A percentile compares a stretch with the other conserved stretches of the same genome.
These are phyloP conservation scores for Alternaria novae-zelandiae DNA, from an alignment of 2,329 filamentous ascomycete genomes.

Conservation along the genomic window DNA sequence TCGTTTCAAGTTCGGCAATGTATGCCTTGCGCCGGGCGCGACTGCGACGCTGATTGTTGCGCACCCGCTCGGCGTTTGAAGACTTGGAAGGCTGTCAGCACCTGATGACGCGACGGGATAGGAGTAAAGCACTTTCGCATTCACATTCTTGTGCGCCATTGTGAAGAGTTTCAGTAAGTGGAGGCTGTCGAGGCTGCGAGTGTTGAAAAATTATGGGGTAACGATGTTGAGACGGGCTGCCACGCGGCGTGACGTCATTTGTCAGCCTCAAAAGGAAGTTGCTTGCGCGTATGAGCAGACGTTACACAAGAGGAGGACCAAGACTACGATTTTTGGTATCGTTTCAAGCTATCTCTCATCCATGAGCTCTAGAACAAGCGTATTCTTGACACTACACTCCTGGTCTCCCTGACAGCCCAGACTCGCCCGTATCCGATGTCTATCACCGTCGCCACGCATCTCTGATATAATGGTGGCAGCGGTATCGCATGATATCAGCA, in stretches of 20 bases:
- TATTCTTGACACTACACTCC: constrained; percentile 31
- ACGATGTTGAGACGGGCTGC: not conserved
- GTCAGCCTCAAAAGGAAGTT: not conserved
- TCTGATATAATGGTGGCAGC: constrained; percentile 37
- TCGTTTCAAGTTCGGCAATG: not conserved
- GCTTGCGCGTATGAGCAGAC: not conserved
- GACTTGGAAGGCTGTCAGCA: not conserved
- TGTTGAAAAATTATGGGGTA: not conserved
- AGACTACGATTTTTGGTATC: not conserved
- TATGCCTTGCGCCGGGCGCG: not conserved
- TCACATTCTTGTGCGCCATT: not conserved
- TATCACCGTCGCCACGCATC: constrained; percentile 35
- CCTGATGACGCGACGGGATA: not conserved
- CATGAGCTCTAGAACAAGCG: constrained; percentile 33
- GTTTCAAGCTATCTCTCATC: constrained; percentile 19
- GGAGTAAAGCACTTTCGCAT: too few species aligned
- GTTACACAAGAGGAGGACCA: not conserved
- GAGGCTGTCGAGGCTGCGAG: not conserved
- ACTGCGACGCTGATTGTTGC: not conserved
- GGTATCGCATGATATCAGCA: constrained; percentile 37
- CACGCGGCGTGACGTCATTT: not conserved
- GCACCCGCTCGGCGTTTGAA: not conserved
- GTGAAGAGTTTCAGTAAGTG: not conserved
- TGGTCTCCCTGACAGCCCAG: constrained; percentile 26
- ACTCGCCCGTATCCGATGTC: constrained; percentile 22